These are phyloP conservation scores for Neotropicomus parvogracilis DNA, from an alignment of 1,284 basidiomycete species.

Conservation along the genomic window DNA sequence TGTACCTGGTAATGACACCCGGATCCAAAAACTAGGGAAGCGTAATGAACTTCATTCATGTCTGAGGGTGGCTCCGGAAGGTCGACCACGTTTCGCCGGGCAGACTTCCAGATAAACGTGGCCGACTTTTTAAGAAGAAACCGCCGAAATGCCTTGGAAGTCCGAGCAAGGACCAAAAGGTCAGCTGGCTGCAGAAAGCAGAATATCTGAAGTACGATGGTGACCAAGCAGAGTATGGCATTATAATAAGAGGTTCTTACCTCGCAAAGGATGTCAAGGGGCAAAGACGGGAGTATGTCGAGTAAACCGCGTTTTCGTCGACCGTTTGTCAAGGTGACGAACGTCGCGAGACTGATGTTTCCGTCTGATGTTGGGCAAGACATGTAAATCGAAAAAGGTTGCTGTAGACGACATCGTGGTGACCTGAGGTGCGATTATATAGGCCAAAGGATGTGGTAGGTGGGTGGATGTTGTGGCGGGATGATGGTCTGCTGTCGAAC, in stretches of 20 bases:
- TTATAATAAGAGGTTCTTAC: constrained; percentile 1
- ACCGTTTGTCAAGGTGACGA: neutral
- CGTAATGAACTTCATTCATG: constrained; percentile 34
- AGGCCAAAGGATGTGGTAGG: too few species aligned
- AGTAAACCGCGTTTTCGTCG: constrained; percentile 24
- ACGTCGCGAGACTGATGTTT: neutral
- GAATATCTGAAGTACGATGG: constrained; percentile 24
- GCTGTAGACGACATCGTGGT: neutral
- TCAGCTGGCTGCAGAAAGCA: constrained; percentile 28
- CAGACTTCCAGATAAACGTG: constrained; percentile 29
- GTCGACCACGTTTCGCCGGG: constrained; percentile 23
- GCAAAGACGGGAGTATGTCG: constrained; percentile 21
- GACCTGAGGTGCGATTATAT: constrained; percentile 7
- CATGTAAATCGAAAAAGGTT: constrained; percentile 8
- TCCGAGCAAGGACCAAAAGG: constrained; percentile 31
- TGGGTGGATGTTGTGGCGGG: neutral
- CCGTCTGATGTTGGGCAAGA: neutral
- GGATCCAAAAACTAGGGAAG: constrained; percentile 32
- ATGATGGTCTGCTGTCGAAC: constrained; percentile 1
- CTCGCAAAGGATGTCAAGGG: constrained; percentile 29
- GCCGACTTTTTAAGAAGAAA: constrained; percentile 28
- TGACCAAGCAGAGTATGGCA: neutral
- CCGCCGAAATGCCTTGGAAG: constrained; percentile 26
- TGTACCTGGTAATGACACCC: constrained; percentile 29
- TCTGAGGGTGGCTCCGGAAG: constrained; percentile 33